Evolutionary conservation across 1,284 basidiomycete species (phyloP), one percentile per base, ranked within the genome.

Genomic region (Ceratobasidium sp.): DNA sequence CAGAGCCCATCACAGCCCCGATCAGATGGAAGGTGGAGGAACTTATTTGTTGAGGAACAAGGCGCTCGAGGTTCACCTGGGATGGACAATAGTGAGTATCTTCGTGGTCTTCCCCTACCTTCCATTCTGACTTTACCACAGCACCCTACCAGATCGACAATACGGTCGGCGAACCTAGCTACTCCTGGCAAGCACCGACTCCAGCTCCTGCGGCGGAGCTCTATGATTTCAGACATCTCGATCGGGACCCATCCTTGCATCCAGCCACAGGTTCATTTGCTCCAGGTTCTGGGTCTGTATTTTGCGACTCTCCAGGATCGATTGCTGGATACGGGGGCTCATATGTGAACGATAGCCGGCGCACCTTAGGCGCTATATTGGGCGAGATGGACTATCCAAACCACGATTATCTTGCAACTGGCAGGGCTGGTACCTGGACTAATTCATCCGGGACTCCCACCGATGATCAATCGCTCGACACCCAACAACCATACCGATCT

Each of bases 181-280:
- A 69, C 46, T 40, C 46, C 49, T 9, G 5, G 13, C 67, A n/a
- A 15, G 26, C 67, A 7, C 7, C 49, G n/a, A n/a, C n/a, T 69
- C 69, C 69, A 7, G 13, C 40, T 26, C 51, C 69, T 9, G 33
- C 56, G 7, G 5, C 56, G 18, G 69, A 42, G 18, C 6, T 60
- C 6, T 53, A 58, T 39, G 69, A 71, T 28, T 71, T 71, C 42
- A 56, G 69, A 6, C 53, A 71, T 28, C 39, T 58, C n/a, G 69
- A 71, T 42, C 69, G 42, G 28, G 10, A 20, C 28, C n/a, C 23
- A 28, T 23, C 64, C 5, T 66, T 44, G n/a, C 42, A 26, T 39
- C 20, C 56, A 12, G 9, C 10, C 23, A 40, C n/a, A 23, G 15
- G 44, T 26, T n/a, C 18, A 20, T 28, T 26, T 39, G 26, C 23